Evolutionary conservation across 495 filamentous ascomycete species (phyloP), one percentile per base, ranked within the genome.

Genomic region (Aspergillus nidulans): DNA sequence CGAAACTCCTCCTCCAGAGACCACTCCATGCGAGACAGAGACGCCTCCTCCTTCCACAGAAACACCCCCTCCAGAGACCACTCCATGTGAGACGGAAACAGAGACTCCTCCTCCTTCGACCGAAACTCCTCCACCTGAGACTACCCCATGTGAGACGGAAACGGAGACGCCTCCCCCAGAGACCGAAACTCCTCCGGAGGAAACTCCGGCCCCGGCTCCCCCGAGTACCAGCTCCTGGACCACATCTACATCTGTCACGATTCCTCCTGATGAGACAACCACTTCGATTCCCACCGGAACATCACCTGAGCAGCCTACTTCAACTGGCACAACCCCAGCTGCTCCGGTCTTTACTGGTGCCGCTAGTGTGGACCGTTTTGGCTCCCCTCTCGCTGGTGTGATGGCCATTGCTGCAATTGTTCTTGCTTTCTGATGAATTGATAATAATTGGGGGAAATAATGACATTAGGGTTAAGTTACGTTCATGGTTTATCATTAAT

Each of bases 341-440:
- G 44, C 30, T 44, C 52, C 52, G 10, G 28, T 30, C 19, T 49
- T 49, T 36, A 55, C 52, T 23, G 52, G 52, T 15, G 52, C 52
- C 19, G 52, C 52, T 38, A 41, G n/a, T 19, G 5, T 49, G 18
- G 47, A 48, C 43, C 32, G 23, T 6, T 21, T 55, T 21, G 36
- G 52, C 16, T 55, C 52, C n/a, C 2, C 52, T 16, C 41, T 55
- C 16, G 43, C 52, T 15, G 52, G 52, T 13, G 32, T 55, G 21
- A 55, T 55, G 32, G 44, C 44, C 19, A 32, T 55, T 28, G 52
- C 28, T 32, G 52, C 52, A 10, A 13, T 55, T 9, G 19, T 32
- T 7, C 15, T 55, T 8, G 52, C 52, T 13, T 16, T 54, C 30
- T 54, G 47, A 46, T 20, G 21, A 44, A 43, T 18, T n/a, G 21